Evolutionary conservation across 1,284 basidiomycete genomes (phyloP), one percentile per base, ranked within the genome.

Genomic region (Omphalotus olearius): DNA sequence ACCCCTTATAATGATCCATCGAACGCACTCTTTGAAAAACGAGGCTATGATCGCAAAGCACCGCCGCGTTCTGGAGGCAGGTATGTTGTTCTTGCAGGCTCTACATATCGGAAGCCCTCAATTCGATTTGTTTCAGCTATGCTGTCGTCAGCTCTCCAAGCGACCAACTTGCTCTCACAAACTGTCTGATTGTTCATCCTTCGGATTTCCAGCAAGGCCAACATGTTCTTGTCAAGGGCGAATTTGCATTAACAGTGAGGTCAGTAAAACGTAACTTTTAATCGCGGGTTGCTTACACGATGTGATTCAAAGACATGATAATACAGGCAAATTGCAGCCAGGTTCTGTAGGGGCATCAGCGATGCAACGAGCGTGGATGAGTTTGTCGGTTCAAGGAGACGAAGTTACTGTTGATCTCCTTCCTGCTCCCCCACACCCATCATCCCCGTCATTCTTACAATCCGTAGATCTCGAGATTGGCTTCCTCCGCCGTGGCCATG

Each of bases 351-450:
- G 85, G 14, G 80, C 82, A 18, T 83, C 84, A 35, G 72, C 77
- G n/a, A 62, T 78, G 46, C 86, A 90, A 57, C 81, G 94, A 18
- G 83, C 89, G 69, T 97, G 92, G 91, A 85, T 95, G 36, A 85
- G 85, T 4, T 75, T 94, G 11, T 93, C 92, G 6, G 69, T 88
- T 33, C 69, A 76, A 9, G 91, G 92, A 1, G 93, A 96, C 64
- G 65, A 75, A 18, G 86, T 91, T 45, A 78, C 84, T 16, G 73
- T 93, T 47, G 83, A 88, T 55, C 71, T 81, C 3, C 75, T 91
- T 43, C 80, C 83, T 11, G 61, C 79, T 4, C 69, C 79, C 20
- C 80, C 72, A 23, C 71, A 79, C 55, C 80, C 76, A 0, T 60
- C 75, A 2, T 76, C 82, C 2, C 85, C 86, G 5, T 72, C 78